Evolutionary conservation across 2,329 filamentous ascomycete genomes (phyloP), one percentile per base, ranked within the genome.

Genomic region (Fusarium nisikadoi): DNA sequence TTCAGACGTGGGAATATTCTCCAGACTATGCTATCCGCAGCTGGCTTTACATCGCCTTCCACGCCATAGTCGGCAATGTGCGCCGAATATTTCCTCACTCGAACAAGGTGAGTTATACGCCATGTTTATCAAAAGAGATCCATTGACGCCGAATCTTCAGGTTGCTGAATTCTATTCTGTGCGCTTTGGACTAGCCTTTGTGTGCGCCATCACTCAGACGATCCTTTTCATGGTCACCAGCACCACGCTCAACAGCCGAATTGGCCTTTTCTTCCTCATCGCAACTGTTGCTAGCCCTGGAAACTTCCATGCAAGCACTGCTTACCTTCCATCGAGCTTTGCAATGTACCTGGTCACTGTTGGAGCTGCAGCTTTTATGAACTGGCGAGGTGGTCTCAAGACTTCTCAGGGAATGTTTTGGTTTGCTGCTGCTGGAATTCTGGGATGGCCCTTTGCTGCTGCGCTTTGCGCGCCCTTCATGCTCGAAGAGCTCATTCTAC

Each of bases 1-100:
- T 98, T 55, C 95, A 99, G 84, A 99, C 96, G 2, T 99, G 96
- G 96, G 96, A 99, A 82, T 99, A 98, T 83, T 97, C 95, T 2
- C 96, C 96, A 9, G 92, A 95, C 64, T 98, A 93, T 82, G 93
- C 94, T 55, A 98, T 99, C 76, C 91, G 96, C 71, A 98, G 94
- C 83, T 99, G 96, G 96, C 86, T 94, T 27, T 99, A 99, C 78
- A 86, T 97, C 41, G 88, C 86, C 9, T 83, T 98, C 3, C 95
- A 99, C 82, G 93, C 94, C 31, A 74, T 91, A 25, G 82, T 93
- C 49, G 92, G 91, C 47, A 93, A 90, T 70, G 74, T 94, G 23
- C 88, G 90, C 36, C 87, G 90, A 41, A 77, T 96, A 9, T 79
- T 91, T 3, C 90, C 90, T 5, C 87, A 87, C 53, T 84, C 89